These are phyloP conservation scores for Pontederia paniculata DNA, from an alignment of 176 grass and related monocot species.

Conservation along the genomic window DNA sequence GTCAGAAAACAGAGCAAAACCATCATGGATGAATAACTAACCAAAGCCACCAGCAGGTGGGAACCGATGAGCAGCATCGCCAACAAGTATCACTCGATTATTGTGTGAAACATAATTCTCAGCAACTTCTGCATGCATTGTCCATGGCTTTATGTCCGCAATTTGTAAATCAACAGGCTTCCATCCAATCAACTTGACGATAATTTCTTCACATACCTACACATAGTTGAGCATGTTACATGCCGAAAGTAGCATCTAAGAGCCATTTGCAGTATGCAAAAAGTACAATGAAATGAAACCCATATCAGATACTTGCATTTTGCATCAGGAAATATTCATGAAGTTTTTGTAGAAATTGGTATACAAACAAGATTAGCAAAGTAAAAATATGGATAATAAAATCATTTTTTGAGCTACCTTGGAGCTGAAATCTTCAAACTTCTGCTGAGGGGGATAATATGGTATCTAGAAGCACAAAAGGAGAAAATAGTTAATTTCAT, in stretches of 20 bases:
- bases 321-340: neutral
- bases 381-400: conserved; percentile 3
- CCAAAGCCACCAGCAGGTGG: conserved; percentile 95
- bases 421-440: conserved; percentile 65
- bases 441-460: conserved; percentile 88
- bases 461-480: conserved; percentile 48
- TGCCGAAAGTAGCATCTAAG: too few species aligned
- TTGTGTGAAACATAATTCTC: conserved; percentile 59
- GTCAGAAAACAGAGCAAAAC: neutral
- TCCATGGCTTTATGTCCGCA: conserved; percentile 90
- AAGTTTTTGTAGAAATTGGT: neutral
- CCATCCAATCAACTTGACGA: conserved; percentile 84
- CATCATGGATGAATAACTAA: conserved; percentile 20
- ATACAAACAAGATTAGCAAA: neutral
- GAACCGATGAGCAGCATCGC: conserved; percentile 85
- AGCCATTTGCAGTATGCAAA: too few species aligned
- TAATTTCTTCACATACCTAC: conserved; percentile 78
- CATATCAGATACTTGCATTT: neutral
- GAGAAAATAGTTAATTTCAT: conserved; percentile 17
- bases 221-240: conserved; percentile 3
- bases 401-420: conserved; percentile 42
- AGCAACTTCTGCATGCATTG: conserved; percentile 96
- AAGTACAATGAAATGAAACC: neutral
- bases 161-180: conserved; percentile 50
- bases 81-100: conserved; percentile 65